Conservation (phyloP, 768 basidiomycete genomes). For the Panus rudis region DNA sequence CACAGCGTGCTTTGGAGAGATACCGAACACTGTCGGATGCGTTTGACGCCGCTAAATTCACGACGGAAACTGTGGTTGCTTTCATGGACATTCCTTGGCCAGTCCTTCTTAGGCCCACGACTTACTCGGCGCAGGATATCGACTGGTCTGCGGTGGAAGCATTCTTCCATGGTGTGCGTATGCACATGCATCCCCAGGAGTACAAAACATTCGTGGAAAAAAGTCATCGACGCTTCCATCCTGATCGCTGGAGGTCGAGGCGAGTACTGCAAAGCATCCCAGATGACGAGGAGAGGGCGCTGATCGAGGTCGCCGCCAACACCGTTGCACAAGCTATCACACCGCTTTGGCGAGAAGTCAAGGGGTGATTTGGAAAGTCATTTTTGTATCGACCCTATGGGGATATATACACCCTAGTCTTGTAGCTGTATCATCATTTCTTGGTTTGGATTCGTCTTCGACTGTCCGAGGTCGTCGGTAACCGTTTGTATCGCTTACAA, state of each 20-base stretch:
- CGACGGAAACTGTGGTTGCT: constrained; percentile 41
- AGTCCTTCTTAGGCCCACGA: constrained; percentile 45
- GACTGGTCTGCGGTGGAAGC: constrained; percentile 65
- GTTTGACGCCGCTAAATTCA: constrained; percentile 60
- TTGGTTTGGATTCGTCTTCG: no score
- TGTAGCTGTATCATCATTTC: no score
- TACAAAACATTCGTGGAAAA: constrained; percentile 62
- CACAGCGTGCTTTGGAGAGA: constrained; percentile 60
- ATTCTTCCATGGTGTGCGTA: constrained; percentile 54
- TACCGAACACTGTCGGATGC: constrained; percentile 53
- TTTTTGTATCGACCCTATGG: no score
- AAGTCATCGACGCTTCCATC: constrained; percentile 70
- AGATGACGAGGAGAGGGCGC: constrained; percentile 51
- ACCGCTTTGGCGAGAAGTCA: constrained; percentile 52
- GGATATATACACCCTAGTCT: no score
- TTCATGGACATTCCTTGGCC: constrained; percentile 75
- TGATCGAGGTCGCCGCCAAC: constrained; percentile 62
- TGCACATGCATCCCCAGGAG: constrained; percentile 50
- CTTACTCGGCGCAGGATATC: constrained; percentile 55
- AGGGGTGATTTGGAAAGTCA: no score
- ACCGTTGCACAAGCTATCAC: constrained; percentile 71
- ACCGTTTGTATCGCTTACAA: no score
- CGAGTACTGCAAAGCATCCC: constrained; percentile 50
- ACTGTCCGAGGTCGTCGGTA: no score
- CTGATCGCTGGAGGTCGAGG: constrained; percentile 71